phyloP scores from a whole-genome alignment of 306 rosid genomes.

The Rosa persica region DNA sequence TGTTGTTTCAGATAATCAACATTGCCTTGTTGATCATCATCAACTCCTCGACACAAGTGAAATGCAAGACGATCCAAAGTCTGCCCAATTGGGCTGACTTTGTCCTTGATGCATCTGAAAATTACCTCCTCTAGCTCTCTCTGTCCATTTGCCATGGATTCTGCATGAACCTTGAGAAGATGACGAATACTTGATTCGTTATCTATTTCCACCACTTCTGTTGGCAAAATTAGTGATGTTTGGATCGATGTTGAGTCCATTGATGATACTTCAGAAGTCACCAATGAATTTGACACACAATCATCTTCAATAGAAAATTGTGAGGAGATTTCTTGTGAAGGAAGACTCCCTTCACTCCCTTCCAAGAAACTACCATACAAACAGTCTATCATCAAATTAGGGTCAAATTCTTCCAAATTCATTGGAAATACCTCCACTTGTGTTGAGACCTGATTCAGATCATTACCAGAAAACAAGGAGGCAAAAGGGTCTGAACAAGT shows the following conservation, averaged over 20 bases:
- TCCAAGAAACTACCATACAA: slow-evolving; percentile 22
- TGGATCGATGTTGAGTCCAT: slow-evolving; percentile 22
- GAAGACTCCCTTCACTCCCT: slow-evolving; percentile 38
- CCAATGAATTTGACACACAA: slow-evolving; percentile 38
- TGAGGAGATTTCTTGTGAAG: slow-evolving; percentile 22
- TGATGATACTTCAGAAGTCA: slow-evolving; percentile 42
- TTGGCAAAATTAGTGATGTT: slow-evolving; percentile 33
- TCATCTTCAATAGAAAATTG: slow-evolving; percentile 26
- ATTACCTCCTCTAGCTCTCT: slow-evolving; percentile 36
- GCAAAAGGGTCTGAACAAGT: slow-evolving; percentile 20
- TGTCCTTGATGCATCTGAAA: slow-evolving; percentile 42
- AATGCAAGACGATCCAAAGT: slow-evolving; percentile 51
- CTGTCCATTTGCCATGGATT: slow-evolving; percentile 44
- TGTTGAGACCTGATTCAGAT: slow-evolving; percentile 36
- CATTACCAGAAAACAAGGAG: slow-evolving; percentile 20
- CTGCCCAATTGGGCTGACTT: slow-evolving; percentile 48
- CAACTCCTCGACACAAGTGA: slow-evolving; percentile 33
- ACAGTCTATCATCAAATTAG: slow-evolving; percentile 6
- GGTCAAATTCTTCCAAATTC: slow-evolving; percentile 39
- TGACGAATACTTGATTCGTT: slow-evolving; percentile 42
- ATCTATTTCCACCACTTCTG: slow-evolving; percentile 42
- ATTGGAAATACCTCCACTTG: slow-evolving; percentile 28
- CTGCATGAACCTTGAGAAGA: slow-evolving; percentile 52
- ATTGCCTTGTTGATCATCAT: slow-evolving; percentile 16
- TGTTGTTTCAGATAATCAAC: slow-evolving; percentile 47